Base-by-base conservation (phyloP, 257 asterid species). In the Echium plantagineum region DNA sequence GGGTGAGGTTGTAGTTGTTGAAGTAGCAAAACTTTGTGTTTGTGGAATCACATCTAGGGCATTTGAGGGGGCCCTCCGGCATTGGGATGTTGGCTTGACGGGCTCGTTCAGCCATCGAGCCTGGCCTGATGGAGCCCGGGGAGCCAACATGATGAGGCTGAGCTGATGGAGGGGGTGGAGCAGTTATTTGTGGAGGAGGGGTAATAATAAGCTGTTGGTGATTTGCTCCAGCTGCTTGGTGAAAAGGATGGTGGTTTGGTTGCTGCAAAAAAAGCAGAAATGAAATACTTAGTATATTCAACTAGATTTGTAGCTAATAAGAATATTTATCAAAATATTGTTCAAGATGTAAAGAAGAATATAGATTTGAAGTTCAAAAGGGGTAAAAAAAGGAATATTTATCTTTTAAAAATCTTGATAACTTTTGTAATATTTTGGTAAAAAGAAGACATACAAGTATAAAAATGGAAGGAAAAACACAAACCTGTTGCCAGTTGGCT, bases 401-500 rank as follows among this genome's bases (percentile, higher is more conserved):
- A 66, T 74, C 87, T 79, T 83, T 89, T 70, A 62, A 77, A 64
- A 42, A 42, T 42, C 49, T 42, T 42, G 49, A 42, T 10, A 42
- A 42, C 49, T 12, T 42, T 32, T 67, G 63, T 66, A 28, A 67
- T 75, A 79, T 80, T 83, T 73, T 75, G 49, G 62, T 58, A 6
- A 53, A 42, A 21, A 83, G 85, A 80, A 80, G 84, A 72, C 78
- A 83, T 83, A 72, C 70, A 65, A 80, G 74, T 80, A 79, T 69
- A 74, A 53, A 71, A 74, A 64, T 63, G 60, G 15, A 64, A 17
- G 55, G 48, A 66, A 70, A 64, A 65, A 63, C 18, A 64, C 68
- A 74, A 54, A 85, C 98, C 83, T 91, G 96, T 58, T 91, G 94
- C 98, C 98, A 90, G 84, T 87, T 87, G 89, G 96, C 70, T n/a